Base-by-base conservation (phyloP, 129 eudicot species). In the Dittrichia graveolens region DNA sequence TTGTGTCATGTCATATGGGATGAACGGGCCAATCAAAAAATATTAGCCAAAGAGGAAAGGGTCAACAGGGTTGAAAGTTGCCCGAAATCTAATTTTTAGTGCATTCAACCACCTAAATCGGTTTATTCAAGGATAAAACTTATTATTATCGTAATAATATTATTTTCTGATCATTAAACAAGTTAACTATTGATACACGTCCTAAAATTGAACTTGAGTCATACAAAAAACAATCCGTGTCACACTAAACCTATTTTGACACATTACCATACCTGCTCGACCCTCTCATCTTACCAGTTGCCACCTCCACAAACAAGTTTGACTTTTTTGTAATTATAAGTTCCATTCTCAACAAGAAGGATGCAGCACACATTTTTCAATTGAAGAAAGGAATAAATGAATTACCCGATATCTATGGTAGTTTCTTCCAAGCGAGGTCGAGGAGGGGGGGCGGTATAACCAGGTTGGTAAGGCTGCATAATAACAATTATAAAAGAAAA, bases 401-500 rank as follows among this genome's bases (percentile, higher is more conserved):
- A 44, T 76, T 87, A 86, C 99, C 99, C 90, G 48, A 91, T 90
- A 80, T 95, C 99, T 67, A 95, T 91, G 7, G 89, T 76, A 52
- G 94, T 82, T 53, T 86, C 97, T 72, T 84, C 96, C 8, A 87
- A 68, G 4, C 59, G 87, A 63, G 96, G 84, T 43, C 96, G 80
- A 47, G 90, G 87, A 63, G 86, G 84, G 0, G 95, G 91, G 58
- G 96, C 94, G 48, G 77, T 83, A 79, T 88, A 94, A 46, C 88
- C 97, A 84, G 96, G 86, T 68, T 84, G 94, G 84, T 94, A 94
- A 76, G 81, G 79, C 96, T 92, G 87, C 81, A 82, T 7, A 61
- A 56, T 41, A 41, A 73, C 16, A 42, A 37, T 43, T 1, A 13
- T 35, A 52, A 43, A 13, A 66, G 31, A 2, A 24, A 24, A 24